Evolutionary conservation across 495 filamentous ascomycete species (phyloP).

Genomic region (Hypomontagnella submonticulosa): DNA sequence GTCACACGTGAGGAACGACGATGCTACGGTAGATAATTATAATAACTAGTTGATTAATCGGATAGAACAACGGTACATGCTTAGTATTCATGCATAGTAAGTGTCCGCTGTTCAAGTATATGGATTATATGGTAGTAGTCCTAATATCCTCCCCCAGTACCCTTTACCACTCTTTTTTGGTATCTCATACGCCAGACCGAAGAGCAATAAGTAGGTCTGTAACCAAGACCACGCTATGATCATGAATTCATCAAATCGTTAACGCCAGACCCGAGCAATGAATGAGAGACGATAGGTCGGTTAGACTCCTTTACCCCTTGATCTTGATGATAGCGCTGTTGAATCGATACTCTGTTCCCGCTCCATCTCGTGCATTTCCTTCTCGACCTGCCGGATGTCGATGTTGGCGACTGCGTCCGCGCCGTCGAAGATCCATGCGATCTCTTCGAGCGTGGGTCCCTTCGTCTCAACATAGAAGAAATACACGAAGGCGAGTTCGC

Average conservation of each 20-base stretch:
- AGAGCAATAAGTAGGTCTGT: neutral
- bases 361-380: constrained; percentile 56
- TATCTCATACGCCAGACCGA: constrained; percentile 19
- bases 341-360: constrained; percentile 48
- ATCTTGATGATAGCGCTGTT: constrained; percentile 22
- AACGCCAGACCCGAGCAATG: neutral
- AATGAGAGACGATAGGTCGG: neutral
- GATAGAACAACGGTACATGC: no score
- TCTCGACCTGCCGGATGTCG: constrained; percentile 59
- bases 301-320: constrained; percentile 15
- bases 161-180: constrained; percentile 3
- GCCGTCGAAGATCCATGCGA: constrained; percentile 69
- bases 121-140: no score
- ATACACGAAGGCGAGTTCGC: constrained; percentile 71
- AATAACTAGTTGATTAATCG: no score
- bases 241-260: constrained; percentile 18
- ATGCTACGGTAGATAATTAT: no score
- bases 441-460: constrained; percentile 72
- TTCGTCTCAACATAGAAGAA: constrained; percentile 75
- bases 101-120: no score
- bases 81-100: no score
- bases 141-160: neutral
- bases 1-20: no score
- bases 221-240: neutral
- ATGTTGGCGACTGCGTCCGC: constrained; percentile 63